Conservation (phyloP, 163 green algal species). For the Scenedesmus sp. region DNA sequence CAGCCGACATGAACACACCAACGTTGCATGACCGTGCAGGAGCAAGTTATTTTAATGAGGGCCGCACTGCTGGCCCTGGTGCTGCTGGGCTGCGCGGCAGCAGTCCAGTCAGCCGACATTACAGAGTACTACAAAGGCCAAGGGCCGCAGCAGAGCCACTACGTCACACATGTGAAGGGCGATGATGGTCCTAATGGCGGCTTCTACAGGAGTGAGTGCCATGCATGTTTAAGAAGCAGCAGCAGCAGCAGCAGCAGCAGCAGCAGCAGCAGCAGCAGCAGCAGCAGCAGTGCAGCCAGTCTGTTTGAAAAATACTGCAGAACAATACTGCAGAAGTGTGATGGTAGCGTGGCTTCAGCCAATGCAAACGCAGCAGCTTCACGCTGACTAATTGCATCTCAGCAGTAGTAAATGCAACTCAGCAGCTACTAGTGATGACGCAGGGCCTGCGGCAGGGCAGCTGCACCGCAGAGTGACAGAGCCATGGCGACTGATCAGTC, state of each 20-base stretch:
- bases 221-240: not conserved
- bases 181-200: not conserved
- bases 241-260: slow-evolving; percentile 6
- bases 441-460: too few species aligned
- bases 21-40: not conserved
- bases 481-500: not conserved
- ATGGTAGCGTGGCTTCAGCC: not conserved
- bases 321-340: not conserved
- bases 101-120: not conserved
- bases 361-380: not conserved
- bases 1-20: too few species aligned
- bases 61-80: not conserved
- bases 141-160: not conserved
- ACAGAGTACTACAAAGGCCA: not conserved
- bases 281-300: not conserved
- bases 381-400: too few species aligned
- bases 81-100: not conserved
- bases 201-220: slow-evolving; percentile 1
- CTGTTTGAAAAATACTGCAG: not conserved
- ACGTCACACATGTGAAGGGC: not conserved
- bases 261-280: slow-evolving; percentile 10
- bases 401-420: too few species aligned
- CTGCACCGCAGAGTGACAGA: not conserved
- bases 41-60: not conserved
- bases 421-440: too few species aligned